Evolutionary conservation across 2,329 filamentous ascomycete species (phyloP), one percentile per base, ranked within the genome.

Genomic region (Capronia americana): DNA sequence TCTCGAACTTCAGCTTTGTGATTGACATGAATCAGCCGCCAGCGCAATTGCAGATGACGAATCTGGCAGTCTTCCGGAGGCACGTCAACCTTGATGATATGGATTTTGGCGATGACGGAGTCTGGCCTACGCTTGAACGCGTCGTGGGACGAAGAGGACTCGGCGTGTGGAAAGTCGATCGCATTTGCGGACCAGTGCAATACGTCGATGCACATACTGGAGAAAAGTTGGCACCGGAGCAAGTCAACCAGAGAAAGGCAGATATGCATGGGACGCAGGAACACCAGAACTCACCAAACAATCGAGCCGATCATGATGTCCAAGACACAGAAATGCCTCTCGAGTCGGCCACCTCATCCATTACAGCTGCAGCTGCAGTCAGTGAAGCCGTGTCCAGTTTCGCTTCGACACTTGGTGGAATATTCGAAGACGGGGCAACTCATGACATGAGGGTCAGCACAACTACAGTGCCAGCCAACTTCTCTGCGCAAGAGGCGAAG

Each of bases 61-160:
- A 72, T 30, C 73, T 83, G 3, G 83, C 79, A 78, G 78, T 75
- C 7, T 82, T 80, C 64, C 73, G 73, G 51, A 76, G 77, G 50
- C 83, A 85, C 70, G 67, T 85, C 55, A 84, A 83, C 65, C 73
- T 85, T 20, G 83, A 85, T 70, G 83, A 85, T 73, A 71, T 85
- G 66, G 83, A 85, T 69, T 80, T 85, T 65, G 81, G 74, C 11
- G 77, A 78, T 14, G 83, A 85, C 53, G 83, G 83, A 3, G 67
- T 85, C 23, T 28, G 77, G n/a, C 68, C 74, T 3, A 84, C 83
- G 2, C 57, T 85, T 50, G 73, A 68, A 23, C 75, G 83, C 28
- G 81, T 85, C 2, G 69, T 84, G 41, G 82, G 82, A 1, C 77
- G 82, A 63, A 78, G 81, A 50, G 83, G 83, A 1, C 69, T 85